A percentile compares a stretch with the other conserved stretches of the same genome.
Conservation (phyloP, 441 rosid genomes). For the Croton laevigatus region DNA sequence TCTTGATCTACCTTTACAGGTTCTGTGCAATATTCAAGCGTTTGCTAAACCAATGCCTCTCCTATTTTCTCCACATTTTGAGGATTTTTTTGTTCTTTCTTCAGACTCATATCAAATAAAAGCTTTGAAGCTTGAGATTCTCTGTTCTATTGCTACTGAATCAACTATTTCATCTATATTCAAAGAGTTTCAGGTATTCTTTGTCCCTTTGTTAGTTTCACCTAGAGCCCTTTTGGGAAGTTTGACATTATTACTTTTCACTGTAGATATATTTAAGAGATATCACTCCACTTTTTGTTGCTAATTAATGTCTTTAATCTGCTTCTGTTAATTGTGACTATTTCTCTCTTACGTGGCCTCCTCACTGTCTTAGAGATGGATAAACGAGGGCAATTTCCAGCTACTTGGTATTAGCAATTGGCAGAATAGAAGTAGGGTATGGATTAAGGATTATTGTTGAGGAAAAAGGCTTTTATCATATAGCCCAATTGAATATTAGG, state of each 20-base stretch:
- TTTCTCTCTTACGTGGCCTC: too few relatives aligned
- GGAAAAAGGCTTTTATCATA: too few relatives aligned
- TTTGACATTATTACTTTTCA: neutral
- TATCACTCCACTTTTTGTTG: neutral
- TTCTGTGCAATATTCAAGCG: conserved; percentile 83
- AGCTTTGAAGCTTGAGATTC: conserved; percentile 89
- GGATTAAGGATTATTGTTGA: too few relatives aligned
- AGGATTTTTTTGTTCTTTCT: conserved; percentile 69
- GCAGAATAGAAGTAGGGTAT: too few relatives aligned
- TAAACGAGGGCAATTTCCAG: too few relatives aligned
- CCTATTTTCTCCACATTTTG: conserved; percentile 73
- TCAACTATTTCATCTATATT: conserved; percentile 65
- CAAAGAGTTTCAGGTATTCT: conserved; percentile 84
- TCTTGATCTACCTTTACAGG: conserved; percentile 48
- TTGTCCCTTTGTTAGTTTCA: neutral
- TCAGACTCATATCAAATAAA: conserved; percentile 80
- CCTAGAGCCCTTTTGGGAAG: neutral
- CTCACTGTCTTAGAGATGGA: too few relatives aligned
- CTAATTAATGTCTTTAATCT: too few relatives aligned
- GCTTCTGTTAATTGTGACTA: too few relatives aligned
- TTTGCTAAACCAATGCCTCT: conserved; percentile 82
- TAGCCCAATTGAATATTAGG: too few relatives aligned
- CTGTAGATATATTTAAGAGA: neutral
- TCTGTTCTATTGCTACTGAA: conserved; percentile 71
- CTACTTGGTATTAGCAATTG: too few relatives aligned